Conservation (phyloP, 805 yeast genomes). For the Vanderwaltozyma yarrowii region DNA sequence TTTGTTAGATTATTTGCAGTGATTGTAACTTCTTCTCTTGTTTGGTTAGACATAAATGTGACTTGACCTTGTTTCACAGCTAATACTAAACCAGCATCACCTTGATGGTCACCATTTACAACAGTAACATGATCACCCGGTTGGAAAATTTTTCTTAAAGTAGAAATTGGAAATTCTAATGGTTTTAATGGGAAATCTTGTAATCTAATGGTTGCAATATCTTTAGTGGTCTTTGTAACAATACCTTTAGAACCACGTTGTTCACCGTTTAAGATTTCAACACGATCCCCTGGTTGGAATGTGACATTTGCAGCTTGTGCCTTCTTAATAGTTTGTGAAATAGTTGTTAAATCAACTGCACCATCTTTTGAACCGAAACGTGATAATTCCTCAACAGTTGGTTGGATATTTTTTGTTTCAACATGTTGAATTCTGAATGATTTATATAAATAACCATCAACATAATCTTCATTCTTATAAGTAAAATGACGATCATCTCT, state of each 20-base stretch:
- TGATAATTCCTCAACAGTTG: conserved; percentile 81
- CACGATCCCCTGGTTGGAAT: conserved; percentile 91
- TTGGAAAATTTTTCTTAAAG: conserved; percentile 73
- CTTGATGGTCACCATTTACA: conserved; percentile 80
- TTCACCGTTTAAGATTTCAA: conserved; percentile 87
- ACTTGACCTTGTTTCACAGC: conserved; percentile 75
- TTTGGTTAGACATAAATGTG: conserved; percentile 80
- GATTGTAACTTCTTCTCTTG: conserved; percentile 80
- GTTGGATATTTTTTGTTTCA: conserved; percentile 74
- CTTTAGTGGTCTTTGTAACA: conserved; percentile 57
- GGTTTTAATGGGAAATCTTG: conserved; percentile 40
- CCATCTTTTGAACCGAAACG: conserved; percentile 71
- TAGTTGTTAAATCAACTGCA: conserved; percentile 77
- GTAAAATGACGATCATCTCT: conserved; percentile 56
- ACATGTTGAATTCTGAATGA: conserved; percentile 76
- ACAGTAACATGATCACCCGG: conserved; percentile 96
- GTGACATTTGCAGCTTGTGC: conserved; percentile 42
- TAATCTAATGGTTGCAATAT: conserved; percentile 42
- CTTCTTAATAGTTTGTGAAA: conserved; percentile 76
- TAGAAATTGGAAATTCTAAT: conserved; percentile 72
- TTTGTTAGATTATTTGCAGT: conserved; percentile 85
- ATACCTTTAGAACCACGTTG: conserved; percentile 82
- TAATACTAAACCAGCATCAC: conserved; percentile 92
- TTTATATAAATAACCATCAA: conserved; percentile 78
- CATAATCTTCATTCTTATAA: conserved; percentile 81